These are phyloP conservation scores for Solanum bulbocastanum DNA, from an alignment of 257 asterid genomes.

Conservation along the genomic window DNA sequence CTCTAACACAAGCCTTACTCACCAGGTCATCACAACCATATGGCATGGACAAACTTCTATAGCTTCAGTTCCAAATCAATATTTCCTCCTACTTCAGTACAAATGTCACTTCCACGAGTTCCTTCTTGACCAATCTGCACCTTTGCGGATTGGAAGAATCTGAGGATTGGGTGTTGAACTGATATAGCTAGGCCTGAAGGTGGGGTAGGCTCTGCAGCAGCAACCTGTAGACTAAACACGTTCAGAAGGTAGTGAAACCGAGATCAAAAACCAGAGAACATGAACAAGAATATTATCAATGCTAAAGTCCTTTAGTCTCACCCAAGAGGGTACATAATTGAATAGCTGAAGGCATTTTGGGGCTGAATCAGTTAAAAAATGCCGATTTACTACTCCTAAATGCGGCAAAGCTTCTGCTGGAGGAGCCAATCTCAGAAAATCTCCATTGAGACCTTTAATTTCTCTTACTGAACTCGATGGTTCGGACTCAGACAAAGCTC, in stretches of 20 bases:
- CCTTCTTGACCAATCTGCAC: constrained; percentile 10
- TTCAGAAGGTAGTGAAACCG: not conserved
- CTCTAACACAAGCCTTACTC: not conserved
- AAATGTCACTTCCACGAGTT: constrained; percentile 7
- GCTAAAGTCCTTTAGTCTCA: constrained; percentile 3
- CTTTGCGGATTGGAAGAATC: constrained; percentile 45
- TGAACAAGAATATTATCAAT: not conserved
- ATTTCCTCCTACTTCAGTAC: constrained; percentile 25
- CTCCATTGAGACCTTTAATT: constrained; percentile 37
- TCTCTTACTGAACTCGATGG: constrained; percentile 9
- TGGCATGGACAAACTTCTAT: constrained; percentile 4
- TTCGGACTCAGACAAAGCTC: constrained; percentile 10
- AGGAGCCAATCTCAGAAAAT: constrained; percentile 68
- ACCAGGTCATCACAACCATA: not conserved
- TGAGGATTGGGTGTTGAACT: constrained; percentile 14
- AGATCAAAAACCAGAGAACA: not conserved
- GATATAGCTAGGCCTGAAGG: constrained; percentile 23
- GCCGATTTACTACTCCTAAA: not conserved
- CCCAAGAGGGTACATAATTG: constrained; percentile 25
- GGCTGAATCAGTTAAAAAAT: constrained; percentile 3
- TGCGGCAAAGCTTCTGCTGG: constrained; percentile 17
- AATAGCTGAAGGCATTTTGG: constrained; percentile 4
- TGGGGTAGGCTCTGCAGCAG: constrained; percentile 4
- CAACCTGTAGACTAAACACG: constrained; percentile 21
- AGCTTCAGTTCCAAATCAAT: constrained; percentile 66